Evolutionary conservation across 1,139 yeast species (phyloP).

Genomic region (Yamadazyma epiphylla): DNA sequence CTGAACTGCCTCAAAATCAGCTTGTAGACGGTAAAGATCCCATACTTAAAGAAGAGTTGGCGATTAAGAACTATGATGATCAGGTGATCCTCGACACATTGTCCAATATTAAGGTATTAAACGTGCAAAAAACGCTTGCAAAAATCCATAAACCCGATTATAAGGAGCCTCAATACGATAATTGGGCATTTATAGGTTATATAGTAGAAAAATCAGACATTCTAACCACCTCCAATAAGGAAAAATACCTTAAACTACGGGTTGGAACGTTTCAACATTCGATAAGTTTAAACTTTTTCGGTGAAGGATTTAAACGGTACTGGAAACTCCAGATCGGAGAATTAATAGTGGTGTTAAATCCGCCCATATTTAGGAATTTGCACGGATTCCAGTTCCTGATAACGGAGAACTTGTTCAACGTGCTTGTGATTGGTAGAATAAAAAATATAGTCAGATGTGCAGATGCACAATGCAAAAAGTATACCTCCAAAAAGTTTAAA

Average conservation of each 20-base stretch:
- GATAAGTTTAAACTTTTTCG: slow-evolving; percentile 62
- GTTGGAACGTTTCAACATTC: slow-evolving; percentile 64
- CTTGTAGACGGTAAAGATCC: slow-evolving; percentile 18
- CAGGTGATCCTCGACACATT: slow-evolving; percentile 19
- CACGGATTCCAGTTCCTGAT: slow-evolving; percentile 61
- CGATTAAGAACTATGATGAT: slow-evolving; percentile 5
- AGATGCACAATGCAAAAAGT: slow-evolving; percentile 43
- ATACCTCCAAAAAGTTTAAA: slow-evolving; percentile 8
- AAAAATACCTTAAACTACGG: slow-evolving; percentile 58
- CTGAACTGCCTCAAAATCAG: no score
- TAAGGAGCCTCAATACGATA: slow-evolving; percentile 63
- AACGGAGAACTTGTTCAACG: slow-evolving; percentile 44
- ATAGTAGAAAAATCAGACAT: slow-evolving; percentile 52
- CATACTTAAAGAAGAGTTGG: slow-evolving; percentile 10
- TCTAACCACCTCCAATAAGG: slow-evolving; percentile 30
- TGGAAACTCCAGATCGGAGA: slow-evolving; percentile 77
- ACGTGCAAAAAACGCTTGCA: slow-evolving; percentile 33
- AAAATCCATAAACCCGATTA: slow-evolving; percentile 68
- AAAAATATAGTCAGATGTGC: slow-evolving; percentile 65
- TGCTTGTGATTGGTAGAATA: slow-evolving; percentile 73
- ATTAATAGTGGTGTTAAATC: slow-evolving; percentile 70
- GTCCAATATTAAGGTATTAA: slow-evolving; percentile 46
- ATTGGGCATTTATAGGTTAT: slow-evolving; percentile 74
- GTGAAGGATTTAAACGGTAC: slow-evolving; percentile 61
- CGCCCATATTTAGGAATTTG: slow-evolving; percentile 40